Evolutionary conservation across 106 monocot genomes (phyloP), one percentile per base, ranked within the genome.

Genomic region (Apostasia ramifera): DNA sequence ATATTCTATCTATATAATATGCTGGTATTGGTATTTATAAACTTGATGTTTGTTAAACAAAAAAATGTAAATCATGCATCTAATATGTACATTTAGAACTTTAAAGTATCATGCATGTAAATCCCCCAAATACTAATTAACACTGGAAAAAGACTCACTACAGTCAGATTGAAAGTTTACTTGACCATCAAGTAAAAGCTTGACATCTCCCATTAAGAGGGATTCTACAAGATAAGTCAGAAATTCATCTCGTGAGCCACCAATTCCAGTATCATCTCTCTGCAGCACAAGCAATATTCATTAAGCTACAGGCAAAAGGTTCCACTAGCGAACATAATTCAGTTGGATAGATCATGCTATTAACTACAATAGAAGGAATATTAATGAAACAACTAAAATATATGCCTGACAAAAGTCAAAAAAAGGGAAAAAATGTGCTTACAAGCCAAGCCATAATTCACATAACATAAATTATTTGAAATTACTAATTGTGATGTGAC

Each of bases 221-320:
- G 86, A 83, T 3, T 77, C 76, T 53, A 74, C 70, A 66, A 90
- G 61, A 71, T 90, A 90, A 59, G 83, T 78, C 66, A 86, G 60
- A 79, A 90, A 90, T 8, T 90, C 90, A 57, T 75, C 73, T 81
- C 86, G 86, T 53, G 82, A 73, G 65, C 90, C 81, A 68, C 81
- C 86, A 71, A 90, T 81, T 61, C 90, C 90, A 70, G 81, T 77
- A 52, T 86, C 90, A 74, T 90, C 86, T 77, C 86, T 83, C 90
- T 90, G 73, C 70, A 76, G 12, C 5, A 68, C 48, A 7, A 65
- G 26, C 15, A 49, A 65, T 6, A 46, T 65, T 65, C 7, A 65
- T 5, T 40, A 40, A 60, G 43, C 46, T 65, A 26, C 65, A 47
- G 26, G 48, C 8, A 65, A 62, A 44, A 6, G 44, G 1, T 62